A percentile compares a stretch with the other conserved stretches of the same genome.
Conservation (phyloP, 208 protist genomes). For the Crithidia bombi region DNA sequence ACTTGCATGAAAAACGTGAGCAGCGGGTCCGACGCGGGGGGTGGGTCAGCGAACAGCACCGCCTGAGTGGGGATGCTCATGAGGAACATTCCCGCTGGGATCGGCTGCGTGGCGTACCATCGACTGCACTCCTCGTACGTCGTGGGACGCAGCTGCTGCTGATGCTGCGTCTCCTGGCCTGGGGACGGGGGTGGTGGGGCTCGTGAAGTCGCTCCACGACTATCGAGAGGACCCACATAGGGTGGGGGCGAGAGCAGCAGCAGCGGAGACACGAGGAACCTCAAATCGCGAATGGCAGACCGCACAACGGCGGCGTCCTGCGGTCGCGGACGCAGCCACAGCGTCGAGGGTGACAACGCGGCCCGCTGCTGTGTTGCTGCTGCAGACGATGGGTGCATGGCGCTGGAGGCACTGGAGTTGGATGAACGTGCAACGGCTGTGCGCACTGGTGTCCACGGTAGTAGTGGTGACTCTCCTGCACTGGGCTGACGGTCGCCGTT, state of each 20-base stretch:
- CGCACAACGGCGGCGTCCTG: conserved; percentile 63
- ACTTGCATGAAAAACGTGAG: conserved; percentile 76
- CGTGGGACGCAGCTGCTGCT: conserved; percentile 10
- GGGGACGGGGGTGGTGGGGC: neutral
- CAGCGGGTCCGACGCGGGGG: conserved; percentile 51
- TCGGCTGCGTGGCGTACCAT: conserved; percentile 64
- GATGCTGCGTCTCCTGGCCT: neutral
- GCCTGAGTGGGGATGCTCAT: conserved; percentile 75
- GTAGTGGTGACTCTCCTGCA: neutral
- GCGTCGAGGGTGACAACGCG: conserved; percentile 7
- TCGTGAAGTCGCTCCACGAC: neutral
- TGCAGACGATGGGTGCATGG: neutral
- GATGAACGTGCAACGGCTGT: neutral
- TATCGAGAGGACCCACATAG: neutral
- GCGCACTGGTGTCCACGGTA: conserved; percentile 23
- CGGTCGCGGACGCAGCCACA: conserved; percentile 40
- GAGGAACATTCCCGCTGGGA: conserved; percentile 79
- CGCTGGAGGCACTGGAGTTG: neutral
- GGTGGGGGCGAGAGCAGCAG: conserved; percentile 53
- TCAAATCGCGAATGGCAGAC: conserved; percentile 40
- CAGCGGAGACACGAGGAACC: conserved; percentile 68
- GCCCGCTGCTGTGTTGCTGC: neutral
- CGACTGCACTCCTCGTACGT: conserved; percentile 42
- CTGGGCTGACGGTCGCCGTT: no score
- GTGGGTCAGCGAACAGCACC: conserved; percentile 70